Percentiles rank a stretch among this genome's conserved stretches.
Evolutionary conservation across 2,329 filamentous ascomycete genomes (phyloP).

Genomic region (Pseudogymnoascus sp.): DNA sequence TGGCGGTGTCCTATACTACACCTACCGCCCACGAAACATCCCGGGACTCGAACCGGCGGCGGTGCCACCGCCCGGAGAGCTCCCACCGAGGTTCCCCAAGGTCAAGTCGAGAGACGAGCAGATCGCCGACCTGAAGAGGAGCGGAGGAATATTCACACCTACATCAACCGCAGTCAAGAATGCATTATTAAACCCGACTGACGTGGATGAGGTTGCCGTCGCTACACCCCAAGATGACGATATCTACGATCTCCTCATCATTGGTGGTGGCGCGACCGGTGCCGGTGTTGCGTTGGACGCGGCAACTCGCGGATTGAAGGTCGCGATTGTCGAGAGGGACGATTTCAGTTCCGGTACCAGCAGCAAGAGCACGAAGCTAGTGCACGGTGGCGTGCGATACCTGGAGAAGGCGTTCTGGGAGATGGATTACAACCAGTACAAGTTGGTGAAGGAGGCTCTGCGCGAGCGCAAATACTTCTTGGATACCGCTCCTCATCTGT

Average conservation of each 20-base stretch:
- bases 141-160: conserved; percentile 30
- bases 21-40: conserved; percentile 62
- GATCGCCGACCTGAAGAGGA: conserved; percentile 41
- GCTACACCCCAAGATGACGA: conserved; percentile 51
- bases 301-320: conserved; percentile 56
- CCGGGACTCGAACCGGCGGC: conserved; percentile 59
- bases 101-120: conserved; percentile 42
- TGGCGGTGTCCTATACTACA: conserved; percentile 41
- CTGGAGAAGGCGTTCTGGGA: conserved; percentile 67
- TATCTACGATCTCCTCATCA: conserved; percentile 55
- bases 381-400: conserved; percentile 62
- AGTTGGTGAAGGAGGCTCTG: conserved; percentile 58
- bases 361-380: conserved; percentile 64
- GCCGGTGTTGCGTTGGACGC: conserved; percentile 61
- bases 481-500: conserved; percentile 61
- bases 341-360: conserved; percentile 63
- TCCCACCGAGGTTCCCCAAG: conserved; percentile 43
- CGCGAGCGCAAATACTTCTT: conserved; percentile 64
- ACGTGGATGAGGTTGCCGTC: conserved; percentile 39
- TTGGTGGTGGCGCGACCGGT: conserved; percentile 60
- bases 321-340: conserved; percentile 59
- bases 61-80: conserved; percentile 61
- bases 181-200: conserved; percentile 34
- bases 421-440: conserved; percentile 60
- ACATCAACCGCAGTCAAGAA: conserved; percentile 35